Percentiles rank a stretch among this genome's conserved stretches.
Conservation (phyloP, 225 moss, liverwort and hornwort species). For the Antitrichia curtipendula region DNA sequence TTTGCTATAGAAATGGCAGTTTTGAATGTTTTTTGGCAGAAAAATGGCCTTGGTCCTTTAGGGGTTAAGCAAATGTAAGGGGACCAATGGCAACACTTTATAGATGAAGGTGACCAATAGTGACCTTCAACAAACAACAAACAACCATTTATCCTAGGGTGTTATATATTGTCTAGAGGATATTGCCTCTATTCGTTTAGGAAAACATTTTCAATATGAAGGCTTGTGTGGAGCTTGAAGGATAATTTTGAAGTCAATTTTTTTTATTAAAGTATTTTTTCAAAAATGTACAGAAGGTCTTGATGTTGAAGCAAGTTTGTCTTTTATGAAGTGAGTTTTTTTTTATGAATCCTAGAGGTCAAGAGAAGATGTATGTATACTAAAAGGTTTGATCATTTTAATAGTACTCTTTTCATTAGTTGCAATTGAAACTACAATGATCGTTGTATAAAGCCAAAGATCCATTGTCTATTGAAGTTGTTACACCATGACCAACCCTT, state of each 20-base stretch:
- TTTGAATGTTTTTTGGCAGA: no score
- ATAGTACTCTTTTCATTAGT: neutral
- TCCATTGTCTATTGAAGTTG: neutral
- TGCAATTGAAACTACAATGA: neutral
- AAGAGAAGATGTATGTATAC: neutral
- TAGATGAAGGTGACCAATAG: neutral
- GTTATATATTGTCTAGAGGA: accelerated
- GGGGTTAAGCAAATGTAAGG: accelerated
- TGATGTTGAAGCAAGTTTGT: neutral
- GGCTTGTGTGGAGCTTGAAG: neutral
- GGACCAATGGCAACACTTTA: accelerated
- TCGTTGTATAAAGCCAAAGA: neutral
- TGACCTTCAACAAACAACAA: accelerated
- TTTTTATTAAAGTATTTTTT: neutral
- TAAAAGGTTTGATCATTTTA: neutral
- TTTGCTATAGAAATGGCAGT: no score
- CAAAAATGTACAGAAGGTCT: neutral
- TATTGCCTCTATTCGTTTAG: accelerated
- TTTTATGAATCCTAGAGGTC: neutral
- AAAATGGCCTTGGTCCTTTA: no score
- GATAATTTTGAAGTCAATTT: neutral
- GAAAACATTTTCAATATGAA: accelerated
- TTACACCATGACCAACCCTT: neutral
- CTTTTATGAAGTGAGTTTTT: neutral
- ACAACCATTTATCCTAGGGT: accelerated